Conservation (phyloP, 495 filamentous ascomycete species). For the Penicillium pulvis region DNA sequence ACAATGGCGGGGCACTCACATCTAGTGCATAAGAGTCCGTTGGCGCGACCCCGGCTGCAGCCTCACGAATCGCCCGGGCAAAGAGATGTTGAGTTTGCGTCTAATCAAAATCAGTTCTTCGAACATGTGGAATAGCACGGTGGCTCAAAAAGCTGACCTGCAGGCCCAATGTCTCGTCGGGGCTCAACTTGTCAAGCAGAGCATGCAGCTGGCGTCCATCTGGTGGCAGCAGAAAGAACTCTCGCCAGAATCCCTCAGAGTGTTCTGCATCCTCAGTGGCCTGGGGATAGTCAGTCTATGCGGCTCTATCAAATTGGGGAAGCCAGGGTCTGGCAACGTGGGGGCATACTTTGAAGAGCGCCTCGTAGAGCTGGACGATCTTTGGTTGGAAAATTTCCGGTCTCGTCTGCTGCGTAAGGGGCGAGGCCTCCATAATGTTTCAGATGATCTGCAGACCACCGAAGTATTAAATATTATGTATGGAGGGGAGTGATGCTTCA, state of each 20-base stretch:
- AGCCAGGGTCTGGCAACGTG: slow-evolving; percentile 1
- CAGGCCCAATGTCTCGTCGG: slow-evolving; percentile 73
- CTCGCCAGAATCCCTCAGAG: slow-evolving; percentile 91
- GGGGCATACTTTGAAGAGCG: slow-evolving; percentile 73
- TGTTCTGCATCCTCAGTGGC: slow-evolving; percentile 57
- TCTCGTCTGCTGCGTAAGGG: slow-evolving; percentile 88
- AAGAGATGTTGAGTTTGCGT: slow-evolving; percentile 79
- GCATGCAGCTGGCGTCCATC: slow-evolving; percentile 65
- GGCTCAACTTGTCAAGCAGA: slow-evolving; percentile 65
- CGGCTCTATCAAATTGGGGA: slow-evolving; percentile 6
- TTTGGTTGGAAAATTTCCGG: slow-evolving; percentile 92
- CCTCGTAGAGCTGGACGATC: slow-evolving; percentile 86
- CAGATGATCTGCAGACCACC: slow-evolving; percentile 18
- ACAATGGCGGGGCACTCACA: slow-evolving; percentile 54
- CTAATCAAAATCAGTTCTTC: slow-evolving; percentile 35
- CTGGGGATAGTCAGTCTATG: slow-evolving; percentile 10
- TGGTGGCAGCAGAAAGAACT: slow-evolving; percentile 88
- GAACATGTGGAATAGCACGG: slow-evolving; percentile 10
- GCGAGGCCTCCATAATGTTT: slow-evolving; percentile 78
- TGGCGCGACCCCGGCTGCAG: slow-evolving; percentile 62
- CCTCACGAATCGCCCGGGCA: slow-evolving; percentile 64
- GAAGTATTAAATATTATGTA: slow-evolving; percentile 11
- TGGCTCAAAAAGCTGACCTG: slow-evolving; percentile 51
- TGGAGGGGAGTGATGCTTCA: slow-evolving; percentile 15
- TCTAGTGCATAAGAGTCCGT: slow-evolving; percentile 83